A percentile compares a stretch with the other conserved stretches of the same genome.
Evolutionary conservation across 2,329 filamentous ascomycete species (phyloP).

Genomic region (Colletotrichum tabaci): DNA sequence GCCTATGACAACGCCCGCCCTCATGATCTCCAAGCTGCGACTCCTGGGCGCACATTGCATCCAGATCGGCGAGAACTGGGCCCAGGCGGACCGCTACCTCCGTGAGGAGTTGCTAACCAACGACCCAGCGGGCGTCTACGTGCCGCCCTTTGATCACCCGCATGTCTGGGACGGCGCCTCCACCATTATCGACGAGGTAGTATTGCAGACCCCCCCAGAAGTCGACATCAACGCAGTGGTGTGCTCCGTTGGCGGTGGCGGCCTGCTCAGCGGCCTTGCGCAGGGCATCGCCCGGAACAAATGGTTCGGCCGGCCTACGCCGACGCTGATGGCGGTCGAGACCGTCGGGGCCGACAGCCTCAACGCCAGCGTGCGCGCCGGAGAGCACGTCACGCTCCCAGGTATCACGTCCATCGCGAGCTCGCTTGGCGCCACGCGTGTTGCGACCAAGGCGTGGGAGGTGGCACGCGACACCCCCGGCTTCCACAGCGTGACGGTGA

Average conservation of each 20-base stretch:
- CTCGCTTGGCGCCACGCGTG: conserved; percentile 80
- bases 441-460: conserved; percentile 77
- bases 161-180: conserved; percentile 77
- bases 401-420: conserved; percentile 83
- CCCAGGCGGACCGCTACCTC: conserved; percentile 78
- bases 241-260: conserved; percentile 86
- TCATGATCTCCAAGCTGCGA: conserved; percentile 81
- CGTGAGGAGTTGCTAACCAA: conserved; percentile 68
- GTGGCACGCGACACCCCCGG: conserved; percentile 62
- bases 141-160: conserved; percentile 79
- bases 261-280: conserved; percentile 83
- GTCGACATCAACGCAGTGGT: conserved; percentile 77
- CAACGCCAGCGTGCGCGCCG: conserved; percentile 70
- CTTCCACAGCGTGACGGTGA: conserved; percentile 73
- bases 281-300: conserved; percentile 71
- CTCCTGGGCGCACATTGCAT: conserved; percentile 79
- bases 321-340: conserved; percentile 80
- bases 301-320: conserved; percentile 51
- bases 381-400: conserved; percentile 73
- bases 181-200: conserved; percentile 69
- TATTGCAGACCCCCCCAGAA: conserved; percentile 52
- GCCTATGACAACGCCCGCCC: conserved; percentile 73
- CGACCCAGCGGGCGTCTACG: conserved; percentile 72
- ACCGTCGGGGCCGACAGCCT: conserved; percentile 82
- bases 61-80: conserved; percentile 77